A percentile compares a stretch with the other conserved stretches of the same genome.
Evolutionary conservation across 352 stramenopile genomes (phyloP).

Genomic region (Globisporangium irregulare): DNA sequence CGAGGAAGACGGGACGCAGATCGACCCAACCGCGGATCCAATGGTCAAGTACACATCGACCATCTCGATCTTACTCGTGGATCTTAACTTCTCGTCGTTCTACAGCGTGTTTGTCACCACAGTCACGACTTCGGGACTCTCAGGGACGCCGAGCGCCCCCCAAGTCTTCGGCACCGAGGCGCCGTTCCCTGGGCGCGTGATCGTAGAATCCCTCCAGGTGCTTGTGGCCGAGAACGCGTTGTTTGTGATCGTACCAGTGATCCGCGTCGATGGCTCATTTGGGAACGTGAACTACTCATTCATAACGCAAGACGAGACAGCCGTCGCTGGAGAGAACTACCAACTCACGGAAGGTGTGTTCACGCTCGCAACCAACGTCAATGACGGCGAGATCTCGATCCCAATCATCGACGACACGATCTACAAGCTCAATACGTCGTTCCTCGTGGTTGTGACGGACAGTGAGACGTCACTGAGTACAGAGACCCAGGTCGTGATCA

Average conservation of each 20-base stretch:
- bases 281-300: slow-evolving; percentile 36
- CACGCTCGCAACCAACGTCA: slow-evolving; percentile 28
- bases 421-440: slow-evolving; percentile 43
- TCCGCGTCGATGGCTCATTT: slow-evolving; percentile 51
- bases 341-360: background rate
- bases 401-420: slow-evolving; percentile 37
- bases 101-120: slow-evolving; percentile 35
- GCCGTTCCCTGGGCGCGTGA: slow-evolving; percentile 28
- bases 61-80: slow-evolving; percentile 18
- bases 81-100: slow-evolving; percentile 29
- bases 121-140: slow-evolving; percentile 34
- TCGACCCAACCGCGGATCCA: background rate
- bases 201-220: slow-evolving; percentile 20
- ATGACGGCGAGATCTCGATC: slow-evolving; percentile 28
- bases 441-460: slow-evolving; percentile 39
- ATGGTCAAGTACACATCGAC: slow-evolving; percentile 3
- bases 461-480: slow-evolving; percentile 17
- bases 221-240: slow-evolving; percentile 28
- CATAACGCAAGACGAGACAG: slow-evolving; percentile 31
- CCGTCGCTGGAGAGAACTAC: slow-evolving; percentile 38
- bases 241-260: slow-evolving; percentile 30
- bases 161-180: slow-evolving; percentile 33
- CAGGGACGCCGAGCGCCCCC: slow-evolving; percentile 19
- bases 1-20: slow-evolving; percentile 15
- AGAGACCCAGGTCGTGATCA: slow-evolving; percentile 32